Conservation (phyloP, 2,329 filamentous ascomycete genomes). For the Alternaria angustiovoidea region DNA sequence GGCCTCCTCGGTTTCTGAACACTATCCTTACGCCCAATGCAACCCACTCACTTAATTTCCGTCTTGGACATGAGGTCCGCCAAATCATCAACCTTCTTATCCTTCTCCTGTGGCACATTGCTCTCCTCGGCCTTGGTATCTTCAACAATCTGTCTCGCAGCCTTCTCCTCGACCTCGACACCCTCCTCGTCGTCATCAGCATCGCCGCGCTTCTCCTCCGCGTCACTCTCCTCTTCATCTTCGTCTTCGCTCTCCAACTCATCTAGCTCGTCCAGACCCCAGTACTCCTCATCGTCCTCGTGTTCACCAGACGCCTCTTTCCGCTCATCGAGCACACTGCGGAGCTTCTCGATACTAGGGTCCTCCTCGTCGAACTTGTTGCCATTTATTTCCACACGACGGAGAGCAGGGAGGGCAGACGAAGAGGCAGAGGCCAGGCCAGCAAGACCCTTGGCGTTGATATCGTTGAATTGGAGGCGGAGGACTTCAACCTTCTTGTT, state of each 20-base stretch:
- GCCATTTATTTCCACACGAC: slow-evolving; percentile 91
- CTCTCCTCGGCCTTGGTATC: slow-evolving; percentile 77
- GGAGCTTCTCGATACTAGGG: slow-evolving; percentile 71
- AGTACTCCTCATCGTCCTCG: slow-evolving; percentile 64
- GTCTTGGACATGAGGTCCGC: slow-evolving; percentile 80
- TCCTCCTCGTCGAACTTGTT: slow-evolving; percentile 95
- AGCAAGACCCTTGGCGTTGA: slow-evolving; percentile 78
- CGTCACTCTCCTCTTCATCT: slow-evolving; percentile 75
- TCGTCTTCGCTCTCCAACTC: slow-evolving; percentile 89
- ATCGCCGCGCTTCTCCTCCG: slow-evolving; percentile 66
- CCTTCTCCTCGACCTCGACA: slow-evolving; percentile 52
- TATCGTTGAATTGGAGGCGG: slow-evolving; percentile 92
- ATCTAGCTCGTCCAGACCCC: slow-evolving; percentile 67
- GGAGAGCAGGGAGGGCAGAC: slow-evolving; percentile 75
- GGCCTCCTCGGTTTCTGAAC: background rate
- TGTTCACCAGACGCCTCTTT: slow-evolving; percentile 66
- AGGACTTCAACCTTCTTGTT: slow-evolving; percentile 83
- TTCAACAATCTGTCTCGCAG: slow-evolving; percentile 67
- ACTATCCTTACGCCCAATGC: background rate
- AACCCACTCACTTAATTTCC: slow-evolving; percentile 42
- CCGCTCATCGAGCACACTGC: slow-evolving; percentile 72
- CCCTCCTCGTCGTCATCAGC: slow-evolving; percentile 75
- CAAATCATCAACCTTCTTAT: slow-evolving; percentile 82
- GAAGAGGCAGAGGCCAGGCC: slow-evolving; percentile 71
- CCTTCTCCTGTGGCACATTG: slow-evolving; percentile 73